Evolutionary conservation across 228 moss, liverwort and hornwort genomes (phyloP), one percentile per base, ranked within the genome.

Genomic region (Sphagnum fallax): DNA sequence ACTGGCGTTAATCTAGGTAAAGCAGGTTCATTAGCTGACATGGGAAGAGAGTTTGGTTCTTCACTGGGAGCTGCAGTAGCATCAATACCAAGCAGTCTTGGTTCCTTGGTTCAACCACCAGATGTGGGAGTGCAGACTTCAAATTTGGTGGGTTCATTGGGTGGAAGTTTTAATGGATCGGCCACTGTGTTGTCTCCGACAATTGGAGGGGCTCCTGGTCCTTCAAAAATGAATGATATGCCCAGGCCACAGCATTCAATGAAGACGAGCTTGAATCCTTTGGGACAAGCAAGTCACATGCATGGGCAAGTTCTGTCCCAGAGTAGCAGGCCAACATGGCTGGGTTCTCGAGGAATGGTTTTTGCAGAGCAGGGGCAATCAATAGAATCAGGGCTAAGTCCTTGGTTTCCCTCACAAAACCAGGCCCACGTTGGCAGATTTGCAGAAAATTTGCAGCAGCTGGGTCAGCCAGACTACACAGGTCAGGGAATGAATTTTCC

Each of bases 361-460:
- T 47, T 83, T 78, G 87, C 76, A 49, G 83, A 87, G 67, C 62
- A 82, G 51, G 77, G 86, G 49, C 86, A 82, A 65, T 73, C 82
- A 50, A 65, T 82, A 62, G 65, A 79, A 62, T 72, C 75, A 50
- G 84, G 81, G 18, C 64, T 80, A 51, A 74, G 72, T 60, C 32
- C 32, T 32, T 32, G 32, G 32, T 32, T 32, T 2, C 51, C 82
- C 14, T 1, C 72, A 7, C 82, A 75, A 68, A 71, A 68, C 72
- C 78, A 74, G 66, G 80, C 83, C 48, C 76, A 76, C 66, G 80
- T 80, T 72, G 76, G 67, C 55, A 80, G 87, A 47, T 83, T 83
- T 71, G 82, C 73, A 10, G 32, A 32, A 32, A 72, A 75, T 9
- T 65, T 75, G 66, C 77, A 65, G 10, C 48, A 49, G 65, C 65